Evolutionary conservation across 73 alveolate species (phyloP), one percentile per base, ranked within the genome.

Genomic region (Uronychia setigera): DNA sequence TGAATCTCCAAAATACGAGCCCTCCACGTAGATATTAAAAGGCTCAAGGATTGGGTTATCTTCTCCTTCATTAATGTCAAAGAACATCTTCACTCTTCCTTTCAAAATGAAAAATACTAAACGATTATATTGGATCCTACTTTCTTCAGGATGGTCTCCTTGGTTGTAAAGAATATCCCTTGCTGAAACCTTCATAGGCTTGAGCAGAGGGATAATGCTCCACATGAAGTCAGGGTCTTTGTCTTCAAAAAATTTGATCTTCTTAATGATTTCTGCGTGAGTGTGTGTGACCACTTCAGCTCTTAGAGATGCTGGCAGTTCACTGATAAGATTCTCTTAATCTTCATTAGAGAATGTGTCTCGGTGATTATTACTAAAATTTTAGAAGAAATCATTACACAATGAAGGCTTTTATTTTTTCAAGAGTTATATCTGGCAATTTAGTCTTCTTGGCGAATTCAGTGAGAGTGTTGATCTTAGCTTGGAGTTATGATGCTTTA

Each of bases 1-100:
- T n/a, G 87, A 58, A 74, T 95, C 99, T 25, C 99, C 99, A 78
- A 93, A 95, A 82, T 95, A 95, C 26, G 96, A 83, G 28, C 99
- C 97, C 81, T 88, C 91, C 34, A 87, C 97, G 87, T 90, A 89
- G 77, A 78, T 84, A 58, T 95, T 78, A 31, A 75, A 33, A 0
- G 90, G 92, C 80, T 79, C 86, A n/a, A 58, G 58, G 28, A 67
- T 74, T 1, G 84, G 85, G 1, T 80, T 60, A 58, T 77, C 58
- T 78, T 32, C 33, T 78, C 92, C 92, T 59, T 60, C 80, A 79
- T 87, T 82, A 11, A 83, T 60, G 80, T 85, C 85, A 31, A 77
- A 25, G 76, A 82, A 87, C 33, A 93, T 59, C 77, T 88, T 91
- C 27, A 95, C 89, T 81, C 96, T 95, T 29, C 99, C 99, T 29